Evolutionary conservation across 305 asterid species (phyloP).

Genomic region (Ilex paraguariensis): DNA sequence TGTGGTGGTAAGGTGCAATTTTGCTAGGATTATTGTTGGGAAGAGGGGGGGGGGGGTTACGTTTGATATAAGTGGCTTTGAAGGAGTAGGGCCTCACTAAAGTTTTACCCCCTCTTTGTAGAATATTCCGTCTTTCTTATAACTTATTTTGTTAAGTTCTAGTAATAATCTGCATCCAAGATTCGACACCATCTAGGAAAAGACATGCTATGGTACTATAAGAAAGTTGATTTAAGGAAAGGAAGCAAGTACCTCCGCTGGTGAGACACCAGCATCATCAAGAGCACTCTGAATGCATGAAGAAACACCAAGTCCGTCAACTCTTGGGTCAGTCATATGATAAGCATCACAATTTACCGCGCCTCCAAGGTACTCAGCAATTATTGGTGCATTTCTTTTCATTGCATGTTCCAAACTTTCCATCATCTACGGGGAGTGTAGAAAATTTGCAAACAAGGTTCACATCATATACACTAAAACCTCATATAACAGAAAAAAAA

Average conservation of each 20-base stretch:
- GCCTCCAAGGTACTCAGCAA: slow-evolving; percentile 95
- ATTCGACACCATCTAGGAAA: no score
- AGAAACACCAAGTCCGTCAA: slow-evolving; percentile 98
- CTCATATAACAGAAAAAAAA: no score
- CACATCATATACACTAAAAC: neutral
- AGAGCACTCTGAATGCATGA: slow-evolving; percentile 69
- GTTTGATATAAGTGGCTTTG: no score
- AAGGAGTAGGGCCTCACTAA: no score
- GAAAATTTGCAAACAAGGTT: slow-evolving; percentile 3
- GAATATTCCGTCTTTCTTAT: no score
- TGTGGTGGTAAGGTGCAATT: no score
- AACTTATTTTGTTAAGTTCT: no score
- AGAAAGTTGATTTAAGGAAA: neutral
- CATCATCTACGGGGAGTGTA: slow-evolving; percentile 48
- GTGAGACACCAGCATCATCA: slow-evolving; percentile 69
- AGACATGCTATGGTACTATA: no score
- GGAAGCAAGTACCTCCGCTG: slow-evolving; percentile 54
- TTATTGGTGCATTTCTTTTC: slow-evolving; percentile 77
- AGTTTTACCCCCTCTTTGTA: no score
- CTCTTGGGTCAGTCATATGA: slow-evolving; percentile 96
- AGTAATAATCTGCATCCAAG: no score
- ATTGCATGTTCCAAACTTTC: slow-evolving; percentile 89
- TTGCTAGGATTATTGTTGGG: no score
- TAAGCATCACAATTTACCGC: slow-evolving; percentile 94
- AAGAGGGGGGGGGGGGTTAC: no score